Base-by-base conservation (phyloP, 768 basidiomycete genomes). In the Chiua virens region DNA sequence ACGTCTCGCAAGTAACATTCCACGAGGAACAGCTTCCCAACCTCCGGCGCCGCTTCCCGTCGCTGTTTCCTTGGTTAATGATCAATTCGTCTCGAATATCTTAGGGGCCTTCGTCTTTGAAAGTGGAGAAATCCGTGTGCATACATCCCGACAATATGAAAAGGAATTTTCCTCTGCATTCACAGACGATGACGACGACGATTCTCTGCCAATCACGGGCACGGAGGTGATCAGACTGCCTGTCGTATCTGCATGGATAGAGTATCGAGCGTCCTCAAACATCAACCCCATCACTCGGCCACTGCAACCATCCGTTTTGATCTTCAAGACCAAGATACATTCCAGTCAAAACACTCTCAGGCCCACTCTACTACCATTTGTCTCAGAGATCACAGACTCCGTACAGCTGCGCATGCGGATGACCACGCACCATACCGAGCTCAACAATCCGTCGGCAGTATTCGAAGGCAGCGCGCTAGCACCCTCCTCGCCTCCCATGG, bases 241-340 rank as follows among this genome's bases (percentile, higher is more conserved):
- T 0, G 78, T 81, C 9, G 75, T 94, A 7, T 86, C 89, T 17
- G 86, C 89, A 18, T 92, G 89, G 89, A 78, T 80, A 21, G 91
- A 93, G 66, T 94, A 89, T 66, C 82, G 83, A 25, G 80, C 87
- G 9, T 76, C 79, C 2, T 74, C 82, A 7, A 64, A 45, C 2
- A 66, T 76, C 9, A 66, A 69, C 13, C 70, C 44, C n/a, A 28
- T 74, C 32, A 77, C 75, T 53, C 57, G 42, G n/a, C 47, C 46
- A 49, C 17, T 49, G 17, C 79, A 80, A 52, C 78, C 85, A 0
- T 84, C 87, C 1, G 75, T 79, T 3, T 73, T 96, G 25, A 75
- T 90, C 54, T 87, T 97, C 75, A 93, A 92, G 66, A 80, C 82
- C 60, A 88, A 89, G n/a, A 80, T 98, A 20, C 90, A 94, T 62